Conservation (phyloP, 495 filamentous ascomycete species). For the Collariella sp. region DNA sequence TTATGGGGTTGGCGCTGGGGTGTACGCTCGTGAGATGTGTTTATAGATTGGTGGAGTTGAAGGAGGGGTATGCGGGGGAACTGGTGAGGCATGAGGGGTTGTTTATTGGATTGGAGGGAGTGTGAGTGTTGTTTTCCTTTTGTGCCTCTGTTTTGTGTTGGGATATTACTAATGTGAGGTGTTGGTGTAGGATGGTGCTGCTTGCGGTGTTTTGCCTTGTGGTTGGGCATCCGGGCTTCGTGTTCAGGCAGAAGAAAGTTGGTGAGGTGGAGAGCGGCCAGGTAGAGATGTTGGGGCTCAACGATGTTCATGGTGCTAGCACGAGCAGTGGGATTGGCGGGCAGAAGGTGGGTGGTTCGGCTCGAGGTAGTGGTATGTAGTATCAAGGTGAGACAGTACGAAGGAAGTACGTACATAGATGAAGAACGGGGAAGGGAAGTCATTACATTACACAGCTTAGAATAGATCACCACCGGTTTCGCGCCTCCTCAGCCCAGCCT, state of each 20-base stretch:
- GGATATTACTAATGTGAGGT: background rate
- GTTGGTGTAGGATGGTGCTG: background rate
- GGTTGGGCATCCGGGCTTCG: background rate
- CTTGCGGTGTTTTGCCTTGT: background rate
- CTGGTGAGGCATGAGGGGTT: slow-evolving; percentile 35
- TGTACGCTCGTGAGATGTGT: slow-evolving; percentile 38
- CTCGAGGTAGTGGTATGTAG: too few relatives aligned
- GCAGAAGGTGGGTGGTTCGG: too few relatives aligned
- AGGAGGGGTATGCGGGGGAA: slow-evolving; percentile 37
- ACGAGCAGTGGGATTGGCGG: too few relatives aligned
- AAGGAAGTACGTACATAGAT: too few relatives aligned
- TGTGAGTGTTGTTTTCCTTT: slow-evolving; percentile 23
- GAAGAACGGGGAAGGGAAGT: too few relatives aligned
- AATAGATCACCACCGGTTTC: too few relatives aligned
- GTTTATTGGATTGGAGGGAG: slow-evolving; percentile 43
- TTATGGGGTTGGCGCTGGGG: slow-evolving; percentile 32
- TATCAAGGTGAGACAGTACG: too few relatives aligned
- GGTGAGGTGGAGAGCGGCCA: too few relatives aligned
- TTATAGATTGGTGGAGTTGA: slow-evolving; percentile 44
- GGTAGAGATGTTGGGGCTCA: too few relatives aligned
- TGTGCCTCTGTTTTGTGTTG: background rate
- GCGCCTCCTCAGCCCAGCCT: too few relatives aligned
- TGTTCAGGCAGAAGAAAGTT: background rate
- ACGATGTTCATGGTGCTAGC: too few relatives aligned
- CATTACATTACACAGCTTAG: too few relatives aligned